A percentile compares a stretch with the other conserved stretches of the same genome.
Evolutionary conservation across 169 alveolate species (phyloP).

Genomic region (Cryptosporidium ubiquitum): DNA sequence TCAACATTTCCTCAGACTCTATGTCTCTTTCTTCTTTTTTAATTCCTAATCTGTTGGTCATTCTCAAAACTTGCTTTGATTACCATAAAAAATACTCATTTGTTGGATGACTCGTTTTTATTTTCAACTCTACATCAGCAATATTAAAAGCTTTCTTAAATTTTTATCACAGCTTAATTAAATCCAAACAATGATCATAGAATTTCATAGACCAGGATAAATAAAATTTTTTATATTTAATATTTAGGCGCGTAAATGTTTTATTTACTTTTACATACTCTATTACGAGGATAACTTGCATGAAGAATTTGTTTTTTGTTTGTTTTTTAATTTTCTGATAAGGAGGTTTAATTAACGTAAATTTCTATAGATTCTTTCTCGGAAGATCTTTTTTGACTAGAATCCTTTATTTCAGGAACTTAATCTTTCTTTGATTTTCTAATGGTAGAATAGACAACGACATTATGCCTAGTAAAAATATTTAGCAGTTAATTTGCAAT

Average conservation of each 20-base stretch:
- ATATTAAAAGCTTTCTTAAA: not conserved
- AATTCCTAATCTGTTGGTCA: conserved; percentile 1
- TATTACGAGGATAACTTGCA: conserved; percentile 58
- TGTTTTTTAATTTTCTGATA: not conserved
- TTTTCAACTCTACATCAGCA: conserved; percentile 21
- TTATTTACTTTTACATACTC: conserved; percentile 2
- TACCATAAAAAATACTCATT: conserved; percentile 33
- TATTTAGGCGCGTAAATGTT: conserved; percentile 33
- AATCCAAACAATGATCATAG: conserved; percentile 39
- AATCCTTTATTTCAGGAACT: not conserved
- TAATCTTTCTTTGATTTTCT: not conserved
- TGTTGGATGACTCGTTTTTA: conserved; percentile 26
- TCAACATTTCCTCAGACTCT: conserved; percentile 2
- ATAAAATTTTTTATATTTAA: not conserved
- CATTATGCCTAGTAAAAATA: not conserved
- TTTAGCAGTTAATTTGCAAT: not conserved
- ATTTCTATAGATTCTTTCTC: not conserved
- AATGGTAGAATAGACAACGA: not conserved
- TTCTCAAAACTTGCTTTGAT: conserved; percentile 19
- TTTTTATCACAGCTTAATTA: not conserved
- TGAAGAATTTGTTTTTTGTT: not conserved
- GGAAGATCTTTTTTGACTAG: not conserved
- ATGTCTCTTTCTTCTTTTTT: conserved; percentile 22
- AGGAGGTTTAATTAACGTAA: not conserved
- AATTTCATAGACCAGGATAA: not conserved